A percentile compares a stretch with the other conserved stretches of the same genome.
These are phyloP conservation scores for Ramalina intermedia DNA, from an alignment of 495 filamentous ascomycete species.

Conservation along the genomic window DNA sequence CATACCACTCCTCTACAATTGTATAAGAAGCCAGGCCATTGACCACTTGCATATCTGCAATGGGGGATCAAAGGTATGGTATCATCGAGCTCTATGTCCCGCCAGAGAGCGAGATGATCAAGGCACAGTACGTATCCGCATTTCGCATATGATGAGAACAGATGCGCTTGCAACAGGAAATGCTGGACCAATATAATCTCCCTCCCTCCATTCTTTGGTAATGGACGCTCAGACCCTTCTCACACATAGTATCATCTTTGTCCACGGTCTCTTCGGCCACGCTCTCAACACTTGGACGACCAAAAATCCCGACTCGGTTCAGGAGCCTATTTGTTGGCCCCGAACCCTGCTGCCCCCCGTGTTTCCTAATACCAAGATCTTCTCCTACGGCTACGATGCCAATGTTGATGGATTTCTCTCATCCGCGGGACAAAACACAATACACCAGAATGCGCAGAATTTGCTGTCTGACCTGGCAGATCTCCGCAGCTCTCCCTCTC, in stretches of 20 bases:
- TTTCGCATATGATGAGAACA: too few species aligned
- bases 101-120: too few species aligned
- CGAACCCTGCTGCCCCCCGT: conserved; percentile 40
- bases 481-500: conserved; percentile 13
- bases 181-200: too few species aligned
- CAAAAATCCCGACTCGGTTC: conserved; percentile 21
- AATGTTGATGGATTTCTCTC: conserved; percentile 50
- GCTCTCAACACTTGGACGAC: conserved; percentile 62
- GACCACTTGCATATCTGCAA: too few species aligned
- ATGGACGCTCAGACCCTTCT: too few species aligned
- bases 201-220: too few species aligned
- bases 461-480: conserved; percentile 46
- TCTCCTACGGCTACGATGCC: conserved; percentile 76
- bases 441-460: conserved; percentile 69
- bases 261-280: conserved; percentile 73
- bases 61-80: too few species aligned
- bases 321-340: conserved; percentile 52
- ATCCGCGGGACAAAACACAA: conserved; percentile 50
- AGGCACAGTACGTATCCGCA: too few species aligned
- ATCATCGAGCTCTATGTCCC: too few species aligned
- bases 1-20: too few species aligned
- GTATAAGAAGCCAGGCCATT: too few species aligned
- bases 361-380: conserved; percentile 47
- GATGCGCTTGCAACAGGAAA: too few species aligned
- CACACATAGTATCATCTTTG: conserved; percentile 41